phyloP scores from a whole-genome alignment of 345 rosid species.

The Euphorbia lathyris region DNA sequence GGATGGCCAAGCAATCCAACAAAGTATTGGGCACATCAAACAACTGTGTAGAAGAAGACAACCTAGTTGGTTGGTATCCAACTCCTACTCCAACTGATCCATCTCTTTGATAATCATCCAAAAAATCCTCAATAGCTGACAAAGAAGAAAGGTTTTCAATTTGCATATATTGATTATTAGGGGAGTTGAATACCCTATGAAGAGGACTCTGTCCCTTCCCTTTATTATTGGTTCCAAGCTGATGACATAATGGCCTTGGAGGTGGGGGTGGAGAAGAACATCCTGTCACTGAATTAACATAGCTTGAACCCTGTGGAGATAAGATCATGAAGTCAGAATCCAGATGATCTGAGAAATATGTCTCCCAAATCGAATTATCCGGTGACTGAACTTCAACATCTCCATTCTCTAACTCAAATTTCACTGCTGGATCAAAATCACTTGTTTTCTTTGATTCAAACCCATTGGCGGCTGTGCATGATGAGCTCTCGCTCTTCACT shows the following conservation, averaged over 20 bases:
- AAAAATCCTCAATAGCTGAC: slow-evolving; percentile 47
- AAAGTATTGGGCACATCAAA: slow-evolving; percentile 32
- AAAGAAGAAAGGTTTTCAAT: slow-evolving; percentile 44
- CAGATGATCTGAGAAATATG: slow-evolving; percentile 50
- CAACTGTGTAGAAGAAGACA: slow-evolving; percentile 22
- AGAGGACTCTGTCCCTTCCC: slow-evolving; percentile 46
- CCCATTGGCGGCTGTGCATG: slow-evolving; percentile 25
- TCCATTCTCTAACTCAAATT: slow-evolving; percentile 41
- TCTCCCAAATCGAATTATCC: slow-evolving; percentile 53
- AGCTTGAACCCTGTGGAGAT: slow-evolving; percentile 33
- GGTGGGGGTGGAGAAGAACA: slow-evolving; percentile 46
- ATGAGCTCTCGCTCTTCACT: slow-evolving; percentile 35
- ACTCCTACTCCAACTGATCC: slow-evolving; percentile 26
- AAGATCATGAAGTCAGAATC: slow-evolving; percentile 62
- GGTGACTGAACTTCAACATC: slow-evolving; percentile 59
- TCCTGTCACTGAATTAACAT: slow-evolving; percentile 25
- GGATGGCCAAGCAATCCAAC: slow-evolving; percentile 36
- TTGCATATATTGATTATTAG: slow-evolving; percentile 48
- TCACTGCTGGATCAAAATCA: slow-evolving; percentile 34
- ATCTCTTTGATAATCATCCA: slow-evolving; percentile 47
- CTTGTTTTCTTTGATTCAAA: slow-evolving; percentile 29
- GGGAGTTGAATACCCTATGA: slow-evolving; percentile 43
- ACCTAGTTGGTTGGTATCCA: slow-evolving; percentile 23
- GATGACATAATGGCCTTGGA: slow-evolving; percentile 37
- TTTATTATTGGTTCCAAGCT: slow-evolving; percentile 29